Evolutionary conservation across 2,329 filamentous ascomycete species (phyloP).

Genomic region (Gaeumannomyces tritici): DNA sequence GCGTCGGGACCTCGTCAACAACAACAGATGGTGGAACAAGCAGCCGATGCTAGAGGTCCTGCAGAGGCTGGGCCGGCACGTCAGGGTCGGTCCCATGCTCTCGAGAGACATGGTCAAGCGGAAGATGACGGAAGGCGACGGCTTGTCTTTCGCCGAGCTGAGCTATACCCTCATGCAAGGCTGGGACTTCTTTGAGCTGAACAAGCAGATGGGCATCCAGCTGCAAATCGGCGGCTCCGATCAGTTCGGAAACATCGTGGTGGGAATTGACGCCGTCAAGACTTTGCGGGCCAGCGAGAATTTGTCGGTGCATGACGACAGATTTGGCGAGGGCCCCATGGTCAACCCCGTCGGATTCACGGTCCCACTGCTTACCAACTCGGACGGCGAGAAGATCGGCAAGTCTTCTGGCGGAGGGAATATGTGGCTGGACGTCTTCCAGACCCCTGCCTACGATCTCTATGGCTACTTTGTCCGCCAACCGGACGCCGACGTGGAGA

Average conservation of each 20-base stretch:
- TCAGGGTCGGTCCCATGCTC: slow-evolving; percentile 79
- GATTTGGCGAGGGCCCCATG: slow-evolving; percentile 20
- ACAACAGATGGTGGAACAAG: slow-evolving; percentile 72
- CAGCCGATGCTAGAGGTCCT: slow-evolving; percentile 67
- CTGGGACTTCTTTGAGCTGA: slow-evolving; percentile 95
- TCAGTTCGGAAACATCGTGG: slow-evolving; percentile 92
- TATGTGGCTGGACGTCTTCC: slow-evolving; percentile 76
- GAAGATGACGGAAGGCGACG: slow-evolving; percentile 75
- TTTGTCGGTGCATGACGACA: too few species aligned
- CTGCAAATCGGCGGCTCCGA: slow-evolving; percentile 93
- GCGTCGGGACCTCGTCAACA: slow-evolving; percentile 64
- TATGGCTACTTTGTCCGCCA: slow-evolving; percentile 86
- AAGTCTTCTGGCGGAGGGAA: slow-evolving; percentile 84
- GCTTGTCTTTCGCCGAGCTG: slow-evolving; percentile 92
- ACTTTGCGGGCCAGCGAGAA: slow-evolving; percentile 39
- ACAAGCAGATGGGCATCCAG: slow-evolving; percentile 54
- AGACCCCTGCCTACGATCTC: slow-evolving; percentile 76
- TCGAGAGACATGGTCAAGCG: slow-evolving; percentile 72
- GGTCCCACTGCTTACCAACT: slow-evolving; percentile 78
- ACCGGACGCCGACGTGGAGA: slow-evolving; percentile 71
- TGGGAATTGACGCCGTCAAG: slow-evolving; percentile 80
- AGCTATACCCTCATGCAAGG: slow-evolving; percentile 87
- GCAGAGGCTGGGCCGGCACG: slow-evolving; percentile 59
- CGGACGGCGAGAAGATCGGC: slow-evolving; percentile 82
- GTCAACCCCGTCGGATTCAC: slow-evolving; percentile 72